Percentiles rank a stretch among this genome's conserved stretches.
phyloP scores from a whole-genome alignment of 768 basidiomycete genomes.

The Baorangia bicolor region DNA sequence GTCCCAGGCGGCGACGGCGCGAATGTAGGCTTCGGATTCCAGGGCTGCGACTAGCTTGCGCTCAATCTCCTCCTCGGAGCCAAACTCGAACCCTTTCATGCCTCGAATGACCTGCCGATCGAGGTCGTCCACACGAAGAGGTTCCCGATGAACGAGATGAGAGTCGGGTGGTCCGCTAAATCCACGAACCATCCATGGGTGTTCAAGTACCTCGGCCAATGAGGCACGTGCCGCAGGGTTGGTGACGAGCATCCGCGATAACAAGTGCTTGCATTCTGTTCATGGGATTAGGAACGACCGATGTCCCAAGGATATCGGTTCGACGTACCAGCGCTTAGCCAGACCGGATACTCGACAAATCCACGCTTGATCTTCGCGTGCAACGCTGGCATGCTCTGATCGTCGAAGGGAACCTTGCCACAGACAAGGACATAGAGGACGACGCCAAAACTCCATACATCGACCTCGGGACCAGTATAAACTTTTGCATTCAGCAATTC shows the following conservation, averaged over 20 bases:
- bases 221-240: constrained; percentile 84
- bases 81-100: constrained; percentile 98
- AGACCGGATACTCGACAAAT: constrained; percentile 94
- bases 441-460: constrained; percentile 99
- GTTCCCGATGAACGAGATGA: constrained; percentile 86
- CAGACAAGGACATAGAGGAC: constrained; percentile 97
- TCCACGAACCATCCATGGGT: constrained; percentile 93
- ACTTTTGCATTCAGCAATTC: constrained; percentile 95
- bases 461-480: constrained; percentile 97
- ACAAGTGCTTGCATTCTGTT: constrained; percentile 89
- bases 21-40: constrained; percentile 72
- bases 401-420: constrained; percentile 98
- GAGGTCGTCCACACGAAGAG: constrained; percentile 84
- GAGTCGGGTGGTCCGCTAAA: constrained; percentile 77
- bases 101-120: constrained; percentile 81
- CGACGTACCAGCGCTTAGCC: constrained; percentile 85
- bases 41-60: constrained; percentile 68
- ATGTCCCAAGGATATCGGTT: not conserved
- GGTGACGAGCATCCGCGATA: constrained; percentile 95
- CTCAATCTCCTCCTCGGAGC: constrained; percentile 83
- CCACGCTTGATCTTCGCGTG: constrained; percentile 99
- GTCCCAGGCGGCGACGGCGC: constrained; percentile 79
- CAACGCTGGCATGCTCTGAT: constrained; percentile 98
- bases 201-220: constrained; percentile 78
- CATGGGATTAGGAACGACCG: constrained; percentile 10